These are phyloP conservation scores for Terfezia boudieri DNA, from an alignment of 495 filamentous ascomycete species.

Conservation along the genomic window DNA sequence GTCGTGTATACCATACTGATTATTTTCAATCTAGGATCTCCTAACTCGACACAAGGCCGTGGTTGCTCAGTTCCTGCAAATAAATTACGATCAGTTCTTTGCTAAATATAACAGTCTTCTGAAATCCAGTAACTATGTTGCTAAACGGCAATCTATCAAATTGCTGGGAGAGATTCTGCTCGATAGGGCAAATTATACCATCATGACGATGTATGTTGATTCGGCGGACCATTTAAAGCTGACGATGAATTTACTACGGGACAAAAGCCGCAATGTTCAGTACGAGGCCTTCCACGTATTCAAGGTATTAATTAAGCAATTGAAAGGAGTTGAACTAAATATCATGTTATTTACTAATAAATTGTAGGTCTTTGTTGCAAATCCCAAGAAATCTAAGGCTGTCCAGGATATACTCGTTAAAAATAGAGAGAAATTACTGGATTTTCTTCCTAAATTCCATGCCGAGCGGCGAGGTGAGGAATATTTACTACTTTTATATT, in stretches of 20 bases:
- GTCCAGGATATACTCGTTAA: slow-evolving; percentile 90
- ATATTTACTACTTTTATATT: not conserved
- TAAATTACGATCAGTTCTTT: slow-evolving; percentile 51
- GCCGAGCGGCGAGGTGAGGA: slow-evolving; percentile 50
- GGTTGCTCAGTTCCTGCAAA: slow-evolving; percentile 60
- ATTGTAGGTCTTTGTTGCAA: slow-evolving; percentile 76
- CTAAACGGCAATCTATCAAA: slow-evolving; percentile 95
- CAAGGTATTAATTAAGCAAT: slow-evolving; percentile 37
- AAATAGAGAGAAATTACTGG: slow-evolving; percentile 74
- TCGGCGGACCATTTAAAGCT: slow-evolving; percentile 87
- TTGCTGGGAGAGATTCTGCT: slow-evolving; percentile 84
- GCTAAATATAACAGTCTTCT: slow-evolving; percentile 69
- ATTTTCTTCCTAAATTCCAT: slow-evolving; percentile 73
- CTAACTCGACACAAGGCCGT: slow-evolving; percentile 82
- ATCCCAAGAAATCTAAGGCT: slow-evolving; percentile 80
- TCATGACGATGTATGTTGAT: slow-evolving; percentile 95
- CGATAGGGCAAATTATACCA: slow-evolving; percentile 85
- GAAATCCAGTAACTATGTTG: slow-evolving; percentile 86
- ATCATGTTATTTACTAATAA: slow-evolving; percentile 10
- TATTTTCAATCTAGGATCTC: slow-evolving; percentile 39
- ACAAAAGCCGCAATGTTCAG: slow-evolving; percentile 95
- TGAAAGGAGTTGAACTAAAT: not conserved
- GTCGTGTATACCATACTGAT: not conserved
- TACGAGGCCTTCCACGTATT: slow-evolving; percentile 99
- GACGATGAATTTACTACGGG: slow-evolving; percentile 85